These are phyloP conservation scores for Endoconidiophora polonica DNA, from an alignment of 2,329 filamentous ascomycete genomes.

Conservation along the genomic window DNA sequence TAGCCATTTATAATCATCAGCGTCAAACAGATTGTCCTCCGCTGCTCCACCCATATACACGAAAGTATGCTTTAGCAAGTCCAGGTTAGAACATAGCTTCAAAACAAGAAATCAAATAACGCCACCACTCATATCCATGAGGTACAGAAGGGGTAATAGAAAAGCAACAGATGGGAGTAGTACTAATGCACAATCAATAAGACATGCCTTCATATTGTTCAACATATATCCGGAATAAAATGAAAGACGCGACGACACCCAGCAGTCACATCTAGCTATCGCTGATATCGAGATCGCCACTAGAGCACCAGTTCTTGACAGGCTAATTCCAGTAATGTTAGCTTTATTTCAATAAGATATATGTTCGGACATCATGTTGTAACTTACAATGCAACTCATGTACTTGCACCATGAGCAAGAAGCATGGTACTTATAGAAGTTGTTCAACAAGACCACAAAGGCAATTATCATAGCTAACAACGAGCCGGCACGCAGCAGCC, in stretches of 20 bases:
- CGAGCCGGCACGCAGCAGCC: conserved; percentile 65
- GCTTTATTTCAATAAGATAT: conserved; percentile 2
- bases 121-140: neutral
- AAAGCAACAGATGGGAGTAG: neutral
- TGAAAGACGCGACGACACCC: no score
- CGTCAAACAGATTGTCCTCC: no score
- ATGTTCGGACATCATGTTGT: neutral
- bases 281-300: conserved; percentile 19
- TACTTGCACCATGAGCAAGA: conserved; percentile 90
- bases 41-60: neutral
- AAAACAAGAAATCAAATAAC: neutral
- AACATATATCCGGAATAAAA: no score
- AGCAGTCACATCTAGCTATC: conserved; percentile 7
- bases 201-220: no score
- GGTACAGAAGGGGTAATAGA: neutral
- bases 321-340: conserved; percentile 27
- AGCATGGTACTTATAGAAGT: conserved; percentile 70
- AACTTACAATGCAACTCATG: conserved; percentile 74
- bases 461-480: conserved; percentile 67
- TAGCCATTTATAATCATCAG: no score
- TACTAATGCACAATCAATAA: no score
- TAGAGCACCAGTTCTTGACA: conserved; percentile 51
- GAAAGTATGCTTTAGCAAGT: neutral
- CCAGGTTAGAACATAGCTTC: neutral
- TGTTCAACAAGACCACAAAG: conserved; percentile 73